Base-by-base conservation (phyloP, 225 moss, liverwort and hornwort genomes). In the Pleurozium schreberi region DNA sequence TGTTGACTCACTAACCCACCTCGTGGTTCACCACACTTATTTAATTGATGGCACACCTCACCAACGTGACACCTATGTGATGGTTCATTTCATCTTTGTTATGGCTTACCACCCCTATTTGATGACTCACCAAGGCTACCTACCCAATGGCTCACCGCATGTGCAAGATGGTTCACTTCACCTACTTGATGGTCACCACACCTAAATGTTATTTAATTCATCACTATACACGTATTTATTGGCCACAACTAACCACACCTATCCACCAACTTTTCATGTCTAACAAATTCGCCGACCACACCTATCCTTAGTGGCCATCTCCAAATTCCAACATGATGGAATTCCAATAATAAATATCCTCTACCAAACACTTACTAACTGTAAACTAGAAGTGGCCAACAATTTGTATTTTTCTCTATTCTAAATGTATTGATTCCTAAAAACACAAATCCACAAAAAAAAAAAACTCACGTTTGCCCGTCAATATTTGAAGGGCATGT, bases 381-480 rank as follows among this genome's bases (percentile, higher is more conserved):
- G 4, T 75, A 49, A 75, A 33, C 31, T 19, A 49, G 3, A 49
- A 75, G 7, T 31, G 1, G 1, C 0, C 3, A 49, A 33, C 31
- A 11, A 31, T 7, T 74, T 31, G n/a, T n/a, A n/a, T 18, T 31
- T 74, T 47, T 26, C 11, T 11, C 75, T 49, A 50, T 43, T 8
- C 5, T 75, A 33, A 33, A 18, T 75, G 33, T 31, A 12, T 74
- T 4, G 7, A 49, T 7, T 2, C 7, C 1, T 7, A 33, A 75
- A 74, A 50, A 33, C 2, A 50, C 33, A 50, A 50, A 75, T 8
- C 8, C 4, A 20, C 11, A 74, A 31, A 74, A 30, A n/a, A n/a
- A n/a, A n/a, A 43, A 28, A 0, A 5, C 18, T 49, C 4, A 45
- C 12, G 1, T 30, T 2, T 2, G 3, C 7, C 47, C 4, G 42